A percentile compares a stretch with the other conserved stretches of the same genome.
Conservation (phyloP, 148 eudicot genomes). For the Dysphania ambrosioides region DNA sequence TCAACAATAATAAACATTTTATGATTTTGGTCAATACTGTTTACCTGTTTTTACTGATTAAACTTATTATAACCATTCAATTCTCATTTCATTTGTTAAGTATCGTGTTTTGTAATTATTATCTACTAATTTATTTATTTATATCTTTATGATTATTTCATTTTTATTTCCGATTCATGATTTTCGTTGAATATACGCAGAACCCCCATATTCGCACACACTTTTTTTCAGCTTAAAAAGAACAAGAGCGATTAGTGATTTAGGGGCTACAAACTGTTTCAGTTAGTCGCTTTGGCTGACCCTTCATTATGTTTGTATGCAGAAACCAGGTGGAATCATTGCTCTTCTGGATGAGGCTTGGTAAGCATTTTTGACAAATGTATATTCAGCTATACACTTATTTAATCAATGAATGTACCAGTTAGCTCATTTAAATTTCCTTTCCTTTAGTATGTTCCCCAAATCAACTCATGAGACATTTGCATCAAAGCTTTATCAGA, state of each 20-base stretch:
- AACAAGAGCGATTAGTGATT: too few relatives aligned
- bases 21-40: too few relatives aligned
- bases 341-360: slow-evolving; percentile 99
- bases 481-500: slow-evolving; percentile 90
- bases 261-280: too few relatives aligned
- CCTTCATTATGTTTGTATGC: slow-evolving; percentile 27
- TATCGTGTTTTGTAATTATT: too few relatives aligned
- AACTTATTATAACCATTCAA: too few relatives aligned
- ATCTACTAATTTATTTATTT: too few relatives aligned
- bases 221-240: too few relatives aligned
- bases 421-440: slow-evolving; percentile 20
- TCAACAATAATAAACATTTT: background rate
- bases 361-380: slow-evolving; percentile 37
- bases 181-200: too few relatives aligned
- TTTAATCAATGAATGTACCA: background rate
- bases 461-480: slow-evolving; percentile 96
- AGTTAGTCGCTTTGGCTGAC: slow-evolving; percentile 8
- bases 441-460: slow-evolving; percentile 86
- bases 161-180: too few relatives aligned
- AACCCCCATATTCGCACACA: too few relatives aligned
- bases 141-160: too few relatives aligned
- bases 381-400: background rate
- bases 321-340: slow-evolving; percentile 96
- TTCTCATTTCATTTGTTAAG: too few relatives aligned
- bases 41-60: background rate